Evolutionary conservation across 129 eudicot species (phyloP).

Genomic region (Chrysanthemum lavandulifolium): DNA sequence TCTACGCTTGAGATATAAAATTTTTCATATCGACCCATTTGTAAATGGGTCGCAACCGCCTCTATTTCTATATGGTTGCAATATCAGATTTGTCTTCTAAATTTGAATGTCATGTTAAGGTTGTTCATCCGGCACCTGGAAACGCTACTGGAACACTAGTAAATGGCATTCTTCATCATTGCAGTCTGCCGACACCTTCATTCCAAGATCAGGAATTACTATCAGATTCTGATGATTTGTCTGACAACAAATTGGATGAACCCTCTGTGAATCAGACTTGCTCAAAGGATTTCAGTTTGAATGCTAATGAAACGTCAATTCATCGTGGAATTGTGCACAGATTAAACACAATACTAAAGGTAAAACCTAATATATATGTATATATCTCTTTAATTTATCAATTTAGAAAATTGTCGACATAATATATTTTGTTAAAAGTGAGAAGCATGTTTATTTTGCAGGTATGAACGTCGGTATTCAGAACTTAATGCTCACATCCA

Average conservation of each 20-base stretch:
- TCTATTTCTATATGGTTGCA: background rate
- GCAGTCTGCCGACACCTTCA: constrained; percentile 72
- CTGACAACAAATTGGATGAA: constrained; percentile 40
- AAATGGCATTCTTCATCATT: constrained; percentile 84
- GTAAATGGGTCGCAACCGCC: background rate
- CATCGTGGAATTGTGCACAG: constrained; percentile 96
- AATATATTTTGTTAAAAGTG: background rate
- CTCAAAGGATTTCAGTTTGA: constrained; percentile 33
- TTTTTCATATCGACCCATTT: background rate
- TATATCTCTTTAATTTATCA: too few species aligned
- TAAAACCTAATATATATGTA: too few species aligned
- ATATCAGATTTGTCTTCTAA: background rate
- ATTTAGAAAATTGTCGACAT: background rate
- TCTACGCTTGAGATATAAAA: too few species aligned
- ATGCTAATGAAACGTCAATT: constrained; percentile 46
- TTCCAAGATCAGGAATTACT: constrained; percentile 39
- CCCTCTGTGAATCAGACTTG: constrained; percentile 26
- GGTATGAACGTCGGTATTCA: constrained; percentile 78
- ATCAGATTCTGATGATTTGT: constrained; percentile 57
- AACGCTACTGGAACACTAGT: constrained; percentile 88
- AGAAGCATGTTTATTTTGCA: constrained; percentile 25
- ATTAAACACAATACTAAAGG: constrained; percentile 17
- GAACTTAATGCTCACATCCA: constrained; percentile 72
- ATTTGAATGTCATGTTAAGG: constrained; percentile 39
- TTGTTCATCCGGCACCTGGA: constrained; percentile 98